These are phyloP conservation scores for Penicillium expansum DNA, from an alignment of 2,329 filamentous ascomycete species.

Conservation along the genomic window DNA sequence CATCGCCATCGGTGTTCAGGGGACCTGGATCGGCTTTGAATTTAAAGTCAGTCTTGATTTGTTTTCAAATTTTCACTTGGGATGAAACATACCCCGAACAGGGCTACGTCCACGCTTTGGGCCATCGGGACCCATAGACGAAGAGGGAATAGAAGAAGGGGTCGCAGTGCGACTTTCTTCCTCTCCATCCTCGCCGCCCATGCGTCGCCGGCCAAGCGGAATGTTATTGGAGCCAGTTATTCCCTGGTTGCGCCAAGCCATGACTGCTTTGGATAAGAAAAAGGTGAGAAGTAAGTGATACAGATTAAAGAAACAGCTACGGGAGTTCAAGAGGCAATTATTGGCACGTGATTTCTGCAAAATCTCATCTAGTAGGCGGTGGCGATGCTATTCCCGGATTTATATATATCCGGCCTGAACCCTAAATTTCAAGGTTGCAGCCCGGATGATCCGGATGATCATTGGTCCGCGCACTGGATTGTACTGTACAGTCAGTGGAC, in stretches of 20 bases:
- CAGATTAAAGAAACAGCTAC: constrained; percentile 8
- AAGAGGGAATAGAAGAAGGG: constrained; percentile 45
- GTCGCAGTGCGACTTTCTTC: constrained; percentile 47
- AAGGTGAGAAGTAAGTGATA: constrained; percentile 12
- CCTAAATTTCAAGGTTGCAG: too few relatives aligned
- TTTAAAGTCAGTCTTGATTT: constrained; percentile 20
- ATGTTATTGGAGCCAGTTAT: constrained; percentile 99
- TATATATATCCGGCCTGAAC: not conserved
- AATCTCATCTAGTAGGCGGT: not conserved
- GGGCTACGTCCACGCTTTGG: constrained; percentile 91
- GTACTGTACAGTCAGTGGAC: too few relatives aligned
- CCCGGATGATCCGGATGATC: too few relatives aligned
- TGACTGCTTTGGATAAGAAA: constrained; percentile 31
- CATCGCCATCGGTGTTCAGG: constrained; percentile 61
- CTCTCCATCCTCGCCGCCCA: constrained; percentile 63
- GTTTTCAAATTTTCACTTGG: not conserved
- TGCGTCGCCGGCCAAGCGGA: constrained; percentile 80
- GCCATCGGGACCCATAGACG: constrained; percentile 33
- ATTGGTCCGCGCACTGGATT: too few relatives aligned
- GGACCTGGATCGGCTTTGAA: constrained; percentile 42
- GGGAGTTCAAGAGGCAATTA: not conserved
- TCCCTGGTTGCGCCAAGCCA: constrained; percentile 69
- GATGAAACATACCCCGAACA: constrained; percentile 65
- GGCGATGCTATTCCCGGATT: not conserved
- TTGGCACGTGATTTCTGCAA: not conserved